A percentile compares a stretch with the other conserved stretches of the same genome.
Evolutionary conservation across 2,329 filamentous ascomycete species (phyloP).

Genomic region (Colletotrichum euphorbiae): DNA sequence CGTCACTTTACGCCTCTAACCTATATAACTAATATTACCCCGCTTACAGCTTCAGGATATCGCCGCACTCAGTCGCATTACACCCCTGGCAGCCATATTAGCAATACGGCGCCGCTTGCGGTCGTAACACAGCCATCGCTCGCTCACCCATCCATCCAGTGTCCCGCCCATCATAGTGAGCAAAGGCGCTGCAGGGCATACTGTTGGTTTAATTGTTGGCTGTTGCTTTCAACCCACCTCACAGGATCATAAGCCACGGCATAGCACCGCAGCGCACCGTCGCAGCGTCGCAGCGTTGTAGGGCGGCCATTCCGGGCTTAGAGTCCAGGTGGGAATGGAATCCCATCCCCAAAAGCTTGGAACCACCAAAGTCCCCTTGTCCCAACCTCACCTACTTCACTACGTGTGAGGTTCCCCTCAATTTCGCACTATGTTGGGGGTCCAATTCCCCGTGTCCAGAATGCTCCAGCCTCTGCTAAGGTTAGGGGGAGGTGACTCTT

Average conservation of each 20-base stretch:
- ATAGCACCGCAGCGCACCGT: slow-evolving; percentile 11
- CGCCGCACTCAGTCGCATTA: no score
- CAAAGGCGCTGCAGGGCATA: slow-evolving; percentile 24
- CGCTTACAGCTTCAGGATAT: no score
- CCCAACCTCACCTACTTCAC: slow-evolving; percentile 18
- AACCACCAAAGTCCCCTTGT: slow-evolving; percentile 26
- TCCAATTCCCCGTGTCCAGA: slow-evolving; percentile 18
- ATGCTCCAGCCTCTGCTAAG: slow-evolving; percentile 17
- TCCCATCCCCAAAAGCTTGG: slow-evolving; percentile 32
- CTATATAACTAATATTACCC: no score
- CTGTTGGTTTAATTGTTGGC: neutral
- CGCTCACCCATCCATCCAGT: slow-evolving; percentile 4
- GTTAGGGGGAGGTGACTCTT: neutral
- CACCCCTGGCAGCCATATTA: no score
- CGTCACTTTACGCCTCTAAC: no score
- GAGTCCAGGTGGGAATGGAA: slow-evolving; percentile 31
- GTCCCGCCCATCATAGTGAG: slow-evolving; percentile 15
- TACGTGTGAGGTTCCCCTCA: neutral
- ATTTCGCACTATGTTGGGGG: slow-evolving; percentile 34
- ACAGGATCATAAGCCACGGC: slow-evolving; percentile 2
- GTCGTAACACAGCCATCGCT: neutral
- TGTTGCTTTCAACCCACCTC: neutral
- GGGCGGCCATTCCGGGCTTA: slow-evolving; percentile 33
- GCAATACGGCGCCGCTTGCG: no score
- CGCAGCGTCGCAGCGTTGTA: slow-evolving; percentile 19